Conservation (phyloP, 495 filamentous ascomycete genomes). For the Sordaria brevicollis region DNA sequence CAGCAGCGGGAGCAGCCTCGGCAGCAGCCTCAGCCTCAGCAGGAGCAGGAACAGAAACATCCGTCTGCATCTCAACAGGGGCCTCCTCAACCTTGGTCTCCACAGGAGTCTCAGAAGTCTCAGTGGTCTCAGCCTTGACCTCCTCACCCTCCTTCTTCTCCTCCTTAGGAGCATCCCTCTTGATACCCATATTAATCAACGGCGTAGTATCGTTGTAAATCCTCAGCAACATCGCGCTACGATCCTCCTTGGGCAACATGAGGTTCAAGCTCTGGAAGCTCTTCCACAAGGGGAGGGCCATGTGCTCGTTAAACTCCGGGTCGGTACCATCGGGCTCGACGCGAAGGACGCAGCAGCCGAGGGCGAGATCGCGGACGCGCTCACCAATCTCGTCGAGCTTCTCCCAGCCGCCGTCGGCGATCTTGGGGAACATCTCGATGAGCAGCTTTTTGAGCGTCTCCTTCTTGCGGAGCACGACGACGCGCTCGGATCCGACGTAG, state of each 20-base stretch:
- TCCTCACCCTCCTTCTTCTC: slow-evolving; percentile 14
- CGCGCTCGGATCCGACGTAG: slow-evolving; percentile 69
- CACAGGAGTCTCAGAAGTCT: not conserved
- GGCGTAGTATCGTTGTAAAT: slow-evolving; percentile 79
- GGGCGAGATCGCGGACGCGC: slow-evolving; percentile 63
- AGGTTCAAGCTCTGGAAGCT: slow-evolving; percentile 79
- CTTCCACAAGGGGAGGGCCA: slow-evolving; percentile 87
- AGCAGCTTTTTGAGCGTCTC: slow-evolving; percentile 69
- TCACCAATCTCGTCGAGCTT: slow-evolving; percentile 79
- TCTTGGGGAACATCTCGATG: slow-evolving; percentile 91
- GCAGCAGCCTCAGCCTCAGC: not conserved
- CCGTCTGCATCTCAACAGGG: not conserved
- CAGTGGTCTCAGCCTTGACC: not conserved
- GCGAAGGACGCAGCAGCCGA: slow-evolving; percentile 86
- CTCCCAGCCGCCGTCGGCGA: slow-evolving; percentile 55
- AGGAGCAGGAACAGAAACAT: not conserved
- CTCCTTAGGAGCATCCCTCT: slow-evolving; percentile 28
- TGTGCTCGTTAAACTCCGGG: slow-evolving; percentile 65
- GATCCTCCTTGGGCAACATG: slow-evolving; percentile 95
- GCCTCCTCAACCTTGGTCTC: slow-evolving; percentile 7
- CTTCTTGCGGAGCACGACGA: slow-evolving; percentile 63
- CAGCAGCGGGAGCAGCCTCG: not conserved
- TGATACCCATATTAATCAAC: slow-evolving; percentile 47
- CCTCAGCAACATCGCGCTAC: slow-evolving; percentile 81
- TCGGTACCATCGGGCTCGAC: slow-evolving; percentile 60